These are phyloP conservation scores for Fusarium scirpi DNA, from an alignment of 2,329 filamentous ascomycete species.

Conservation along the genomic window DNA sequence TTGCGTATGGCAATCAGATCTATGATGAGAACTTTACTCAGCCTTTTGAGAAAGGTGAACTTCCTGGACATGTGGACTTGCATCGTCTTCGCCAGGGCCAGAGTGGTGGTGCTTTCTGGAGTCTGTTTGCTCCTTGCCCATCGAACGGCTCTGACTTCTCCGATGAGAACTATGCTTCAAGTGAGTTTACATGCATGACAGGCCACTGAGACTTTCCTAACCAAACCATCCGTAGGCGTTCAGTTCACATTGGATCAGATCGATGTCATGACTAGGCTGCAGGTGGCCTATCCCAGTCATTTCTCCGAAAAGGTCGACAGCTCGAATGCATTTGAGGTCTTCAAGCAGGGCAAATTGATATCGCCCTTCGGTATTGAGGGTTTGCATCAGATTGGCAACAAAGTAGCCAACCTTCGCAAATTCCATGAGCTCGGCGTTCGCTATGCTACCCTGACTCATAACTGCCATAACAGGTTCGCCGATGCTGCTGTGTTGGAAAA, in stretches of 20 bases:
- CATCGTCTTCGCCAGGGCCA: slow-evolving; percentile 77
- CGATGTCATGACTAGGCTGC: slow-evolving; percentile 76
- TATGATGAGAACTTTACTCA: slow-evolving; percentile 79
- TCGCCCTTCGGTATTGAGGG: slow-evolving; percentile 87
- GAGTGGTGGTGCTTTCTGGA: slow-evolving; percentile 93
- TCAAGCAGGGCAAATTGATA: slow-evolving; percentile 73
- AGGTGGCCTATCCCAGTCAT: slow-evolving; percentile 71
- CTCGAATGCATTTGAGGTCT: slow-evolving; percentile 70
- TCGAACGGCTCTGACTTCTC: slow-evolving; percentile 78
- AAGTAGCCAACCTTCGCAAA: slow-evolving; percentile 77
- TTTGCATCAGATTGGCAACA: slow-evolving; percentile 93
- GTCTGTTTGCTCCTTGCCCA: slow-evolving; percentile 84
- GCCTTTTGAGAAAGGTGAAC: slow-evolving; percentile 76
- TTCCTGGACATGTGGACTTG: slow-evolving; percentile 81
- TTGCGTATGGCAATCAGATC: slow-evolving; percentile 79
- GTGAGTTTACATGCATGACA: slow-evolving; percentile 57
- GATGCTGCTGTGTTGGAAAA: slow-evolving; percentile 79
- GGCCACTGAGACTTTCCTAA: neutral
- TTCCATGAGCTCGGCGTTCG: slow-evolving; percentile 84
- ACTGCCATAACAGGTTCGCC: slow-evolving; percentile 91
- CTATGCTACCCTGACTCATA: slow-evolving; percentile 91
- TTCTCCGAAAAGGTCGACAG: slow-evolving; percentile 76
- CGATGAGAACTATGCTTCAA: slow-evolving; percentile 75
- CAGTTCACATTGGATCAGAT: slow-evolving; percentile 79
- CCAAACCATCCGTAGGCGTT: slow-evolving; percentile 60